These are phyloP conservation scores for Wallacemonas sp. DNA, from an alignment of 208 protist species.

Conservation along the genomic window DNA sequence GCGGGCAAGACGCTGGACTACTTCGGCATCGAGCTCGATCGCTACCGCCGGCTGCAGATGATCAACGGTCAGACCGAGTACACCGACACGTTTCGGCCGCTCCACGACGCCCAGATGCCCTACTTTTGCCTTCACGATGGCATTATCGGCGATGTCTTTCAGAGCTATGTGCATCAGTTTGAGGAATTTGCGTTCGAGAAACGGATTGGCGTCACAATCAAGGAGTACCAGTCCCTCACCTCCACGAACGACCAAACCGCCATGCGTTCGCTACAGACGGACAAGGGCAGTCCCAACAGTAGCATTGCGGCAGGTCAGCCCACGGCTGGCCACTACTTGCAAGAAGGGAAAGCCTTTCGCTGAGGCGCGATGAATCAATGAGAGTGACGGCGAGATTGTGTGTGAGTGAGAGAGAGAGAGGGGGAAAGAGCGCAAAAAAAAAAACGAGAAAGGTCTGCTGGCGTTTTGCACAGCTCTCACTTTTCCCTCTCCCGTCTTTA, in stretches of 20 bases:
- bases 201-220: conserved; percentile 69
- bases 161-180: conserved; percentile 88
- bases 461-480: too few relatives aligned
- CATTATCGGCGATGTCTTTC: conserved; percentile 78
- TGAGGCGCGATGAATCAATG: too few relatives aligned
- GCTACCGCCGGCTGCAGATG: conserved; percentile 85
- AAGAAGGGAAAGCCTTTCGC: conserved; percentile 72
- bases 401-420: too few relatives aligned
- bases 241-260: conserved; percentile 60
- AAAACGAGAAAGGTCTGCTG: too few relatives aligned
- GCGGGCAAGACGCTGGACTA: conserved; percentile 84
- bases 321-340: conserved; percentile 77
- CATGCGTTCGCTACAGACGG: conserved; percentile 36
- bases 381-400: too few relatives aligned
- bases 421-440: too few relatives aligned
- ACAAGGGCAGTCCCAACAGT: conserved; percentile 14
- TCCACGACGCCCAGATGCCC: conserved; percentile 86
- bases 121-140: conserved; percentile 90
- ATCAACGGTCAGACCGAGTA: conserved; percentile 90
- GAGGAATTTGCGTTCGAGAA: conserved; percentile 91
- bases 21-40: conserved; percentile 85
- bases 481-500: too few relatives aligned
- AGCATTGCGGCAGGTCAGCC: conserved; percentile 52
- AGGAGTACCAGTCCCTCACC: conserved; percentile 76
- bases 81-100: conserved; percentile 61